These are phyloP conservation scores for Hippophae rhamnoides DNA, from an alignment of 306 rosid genomes.

Conservation along the genomic window DNA sequence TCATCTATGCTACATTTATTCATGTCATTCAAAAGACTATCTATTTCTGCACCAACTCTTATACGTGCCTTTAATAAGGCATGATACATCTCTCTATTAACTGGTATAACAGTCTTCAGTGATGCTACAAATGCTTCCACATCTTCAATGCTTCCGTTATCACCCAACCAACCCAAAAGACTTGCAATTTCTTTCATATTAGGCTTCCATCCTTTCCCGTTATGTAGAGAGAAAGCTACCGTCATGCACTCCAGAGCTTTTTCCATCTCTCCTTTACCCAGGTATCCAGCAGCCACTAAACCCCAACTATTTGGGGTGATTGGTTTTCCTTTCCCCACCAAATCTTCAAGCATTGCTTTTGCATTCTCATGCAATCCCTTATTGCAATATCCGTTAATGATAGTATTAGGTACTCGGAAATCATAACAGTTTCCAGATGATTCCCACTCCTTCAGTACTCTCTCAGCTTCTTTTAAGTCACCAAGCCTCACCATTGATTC, in stretches of 20 bases:
- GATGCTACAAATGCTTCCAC: conserved; percentile 44
- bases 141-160: conserved; percentile 44
- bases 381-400: conserved; percentile 40
- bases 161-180: conserved; percentile 54
- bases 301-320: conserved; percentile 54
- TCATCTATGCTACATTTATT: conserved; percentile 36
- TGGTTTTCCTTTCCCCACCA: conserved; percentile 40
- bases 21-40: conserved; percentile 41
- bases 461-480: conserved; percentile 62
- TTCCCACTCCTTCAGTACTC: conserved; percentile 62
- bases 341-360: conserved; percentile 49
- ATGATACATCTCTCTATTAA: conserved; percentile 39
- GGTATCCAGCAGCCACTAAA: conserved; percentile 44
- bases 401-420: conserved; percentile 42
- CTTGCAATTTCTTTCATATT: conserved; percentile 21
- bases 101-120: conserved; percentile 29
- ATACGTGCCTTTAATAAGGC: conserved; percentile 42
- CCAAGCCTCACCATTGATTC: conserved; percentile 62
- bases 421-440: conserved; percentile 66
- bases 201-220: conserved; percentile 50
- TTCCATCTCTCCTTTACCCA: conserved; percentile 40
- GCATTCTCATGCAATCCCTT: conserved; percentile 54
- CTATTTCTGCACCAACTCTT: conserved; percentile 46
- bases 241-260: conserved; percentile 49
- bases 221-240: conserved; percentile 31